These are phyloP conservation scores for Casuarina glauca DNA, from an alignment of 306 rosid genomes.

Conservation along the genomic window DNA sequence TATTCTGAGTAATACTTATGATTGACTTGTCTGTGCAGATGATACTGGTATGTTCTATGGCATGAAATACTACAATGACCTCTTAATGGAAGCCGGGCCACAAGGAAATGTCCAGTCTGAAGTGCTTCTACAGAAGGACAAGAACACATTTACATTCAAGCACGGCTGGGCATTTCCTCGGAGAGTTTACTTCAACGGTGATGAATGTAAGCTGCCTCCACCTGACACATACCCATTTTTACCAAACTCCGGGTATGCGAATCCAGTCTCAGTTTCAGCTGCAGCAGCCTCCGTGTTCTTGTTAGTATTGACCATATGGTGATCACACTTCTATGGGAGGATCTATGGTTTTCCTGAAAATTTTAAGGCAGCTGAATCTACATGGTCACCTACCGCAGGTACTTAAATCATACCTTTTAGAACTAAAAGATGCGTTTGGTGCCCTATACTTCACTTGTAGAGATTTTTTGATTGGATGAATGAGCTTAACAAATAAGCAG, in stretches of 20 bases:
- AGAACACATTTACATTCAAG: slow-evolving; percentile 69
- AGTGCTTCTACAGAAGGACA: slow-evolving; percentile 73
- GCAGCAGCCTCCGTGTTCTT: slow-evolving; percentile 33
- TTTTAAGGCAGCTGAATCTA: background rate
- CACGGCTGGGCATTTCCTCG: slow-evolving; percentile 99
- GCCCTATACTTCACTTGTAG: no score
- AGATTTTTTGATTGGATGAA: background rate
- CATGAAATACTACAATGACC: slow-evolving; percentile 81
- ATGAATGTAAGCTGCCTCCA: slow-evolving; percentile 88
- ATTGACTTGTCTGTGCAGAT: slow-evolving; percentile 52
- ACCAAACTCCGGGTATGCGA: slow-evolving; percentile 59
- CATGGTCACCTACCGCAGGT: background rate
- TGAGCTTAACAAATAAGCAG: slow-evolving; percentile 2
- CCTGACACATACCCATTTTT: slow-evolving; percentile 83
- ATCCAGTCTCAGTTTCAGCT: slow-evolving; percentile 21
- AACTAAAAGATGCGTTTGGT: background rate
- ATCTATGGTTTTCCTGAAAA: background rate
- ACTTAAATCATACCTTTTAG: background rate
- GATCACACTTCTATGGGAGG: slow-evolving; percentile 15
- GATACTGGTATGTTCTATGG: slow-evolving; percentile 97
- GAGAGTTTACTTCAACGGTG: slow-evolving; percentile 85
- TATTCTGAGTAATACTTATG: background rate
- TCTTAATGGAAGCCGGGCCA: slow-evolving; percentile 87
- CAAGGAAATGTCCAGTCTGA: slow-evolving; percentile 87
- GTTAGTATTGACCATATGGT: slow-evolving; percentile 37